Evolutionary conservation across 495 filamentous ascomycete genomes (phyloP), one percentile per base, ranked within the genome.

Genomic region (Penicillium salamii): DNA sequence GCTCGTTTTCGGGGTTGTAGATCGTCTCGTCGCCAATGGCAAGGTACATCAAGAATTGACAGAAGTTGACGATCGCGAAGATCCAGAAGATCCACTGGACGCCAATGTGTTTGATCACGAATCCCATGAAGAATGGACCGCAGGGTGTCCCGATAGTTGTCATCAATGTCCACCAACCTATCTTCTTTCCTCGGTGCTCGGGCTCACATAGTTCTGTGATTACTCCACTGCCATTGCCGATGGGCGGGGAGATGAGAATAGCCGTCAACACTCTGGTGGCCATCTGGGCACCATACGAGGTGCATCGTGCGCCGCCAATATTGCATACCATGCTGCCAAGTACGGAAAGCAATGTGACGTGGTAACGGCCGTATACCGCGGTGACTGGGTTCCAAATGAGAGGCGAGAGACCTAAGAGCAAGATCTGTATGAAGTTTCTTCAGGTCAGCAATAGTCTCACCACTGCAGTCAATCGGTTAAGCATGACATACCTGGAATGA

Each of bases 41-140:
- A 7, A 64, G 12, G 33, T 65, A 67, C 1, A 53, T 34, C 6
- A 67, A 6, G 17, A 67, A 50, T 32, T 69, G 62, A 14, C 23
- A 50, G 23, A 67, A 59, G 35, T 67, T 65, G 20, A 70, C 53
- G 28, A 70, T 67, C 28, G 63, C 61, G 26, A 65, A 65, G 26
- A 71, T 59, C 63, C 65, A 71, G 44, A 56, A 71, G 3, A 68
- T 66, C 67, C 67, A 68, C 47, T 61, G 40, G 5, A 58, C 38
- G 0, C 65, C 63, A 12, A 66, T 44, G 41, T 64, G 65, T 28
- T 68, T 39, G 2, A 46, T 52, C 13, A 70, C 67, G 24, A 70
- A 68, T 0, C 65, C 65, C 59, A 68, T 67, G 21, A 67, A 49
- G 14, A 70, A 67, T 0, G 67, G 65, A 1, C 65, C 67, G 9